Conservation (phyloP, 495 filamentous ascomycete species). For the Hyaloscypha variabilis region DNA sequence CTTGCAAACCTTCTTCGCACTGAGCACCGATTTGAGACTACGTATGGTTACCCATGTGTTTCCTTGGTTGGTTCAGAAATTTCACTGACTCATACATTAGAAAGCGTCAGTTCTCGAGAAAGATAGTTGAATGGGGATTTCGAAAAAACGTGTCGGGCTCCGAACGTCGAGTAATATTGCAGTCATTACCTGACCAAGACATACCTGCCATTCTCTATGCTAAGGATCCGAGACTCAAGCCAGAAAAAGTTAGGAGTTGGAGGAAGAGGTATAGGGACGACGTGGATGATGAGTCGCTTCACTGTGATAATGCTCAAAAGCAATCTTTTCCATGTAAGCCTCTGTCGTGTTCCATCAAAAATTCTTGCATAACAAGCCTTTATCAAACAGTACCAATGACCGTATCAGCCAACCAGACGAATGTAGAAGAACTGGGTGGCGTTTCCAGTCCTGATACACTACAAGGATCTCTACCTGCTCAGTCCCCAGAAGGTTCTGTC, state of each 20-base stretch:
- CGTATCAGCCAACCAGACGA: background rate
- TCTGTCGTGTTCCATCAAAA: no score
- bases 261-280: constrained; percentile 1
- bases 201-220: background rate
- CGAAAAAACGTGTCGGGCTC: constrained; percentile 1
- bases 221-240: background rate
- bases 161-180: background rate
- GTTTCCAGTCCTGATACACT: no score
- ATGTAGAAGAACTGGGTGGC: background rate
- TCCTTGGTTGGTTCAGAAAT: background rate
- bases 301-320: no score
- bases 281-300: background rate
- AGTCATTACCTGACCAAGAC: background rate
- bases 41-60: background rate
- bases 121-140: background rate
- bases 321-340: no score
- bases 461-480: no score
- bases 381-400: background rate
- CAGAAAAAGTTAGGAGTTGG: background rate
- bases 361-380: no score
- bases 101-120: background rate
- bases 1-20: background rate
- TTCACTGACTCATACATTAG: background rate
- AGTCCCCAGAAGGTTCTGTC: background rate
- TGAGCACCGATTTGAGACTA: background rate